Conservation (phyloP, 768 basidiomycete species). For the Agaricus sinodeliciosus region DNA sequence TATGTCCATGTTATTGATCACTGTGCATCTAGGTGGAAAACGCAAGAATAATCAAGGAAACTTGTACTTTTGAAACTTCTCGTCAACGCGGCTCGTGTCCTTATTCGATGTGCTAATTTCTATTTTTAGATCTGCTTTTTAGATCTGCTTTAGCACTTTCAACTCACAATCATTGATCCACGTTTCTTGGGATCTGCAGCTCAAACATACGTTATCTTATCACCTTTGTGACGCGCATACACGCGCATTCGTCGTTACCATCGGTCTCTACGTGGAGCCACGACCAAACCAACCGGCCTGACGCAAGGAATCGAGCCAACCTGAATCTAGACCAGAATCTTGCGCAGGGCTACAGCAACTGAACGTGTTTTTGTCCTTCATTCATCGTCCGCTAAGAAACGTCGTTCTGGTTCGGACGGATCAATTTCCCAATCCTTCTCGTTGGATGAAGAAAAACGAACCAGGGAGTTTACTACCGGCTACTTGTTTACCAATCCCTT, state of each 20-base stretch:
- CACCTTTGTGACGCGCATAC: not conserved
- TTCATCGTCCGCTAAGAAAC: not conserved
- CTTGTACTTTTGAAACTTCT: not conserved
- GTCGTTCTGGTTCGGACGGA: not conserved
- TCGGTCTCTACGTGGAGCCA: not conserved
- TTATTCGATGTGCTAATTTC: not conserved
- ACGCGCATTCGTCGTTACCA: slow-evolving; percentile 7
- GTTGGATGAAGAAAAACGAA: not conserved
- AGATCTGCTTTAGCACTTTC: not conserved
- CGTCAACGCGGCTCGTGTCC: not conserved
- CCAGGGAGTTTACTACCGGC: not conserved
- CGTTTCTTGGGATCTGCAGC: slow-evolving; percentile 9
- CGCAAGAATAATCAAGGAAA: slow-evolving; percentile 2
- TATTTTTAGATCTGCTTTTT: not conserved
- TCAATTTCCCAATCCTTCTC: not conserved
- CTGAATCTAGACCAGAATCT: not conserved
- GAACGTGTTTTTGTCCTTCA: not conserved
- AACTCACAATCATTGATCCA: slow-evolving; percentile 1
- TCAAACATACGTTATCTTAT: slow-evolving; percentile 10
- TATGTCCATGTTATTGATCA: not conserved
- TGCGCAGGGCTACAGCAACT: not conserved
- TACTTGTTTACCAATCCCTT: not conserved
- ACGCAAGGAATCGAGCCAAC: slow-evolving; percentile 6
- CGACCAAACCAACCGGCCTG: slow-evolving; percentile 5
- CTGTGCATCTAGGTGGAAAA: not conserved